Percentiles rank a stretch among this genome's conserved stretches.
Conservation (phyloP, 2,329 filamentous ascomycete species). For the Talaromyces funiculosus region DNA sequence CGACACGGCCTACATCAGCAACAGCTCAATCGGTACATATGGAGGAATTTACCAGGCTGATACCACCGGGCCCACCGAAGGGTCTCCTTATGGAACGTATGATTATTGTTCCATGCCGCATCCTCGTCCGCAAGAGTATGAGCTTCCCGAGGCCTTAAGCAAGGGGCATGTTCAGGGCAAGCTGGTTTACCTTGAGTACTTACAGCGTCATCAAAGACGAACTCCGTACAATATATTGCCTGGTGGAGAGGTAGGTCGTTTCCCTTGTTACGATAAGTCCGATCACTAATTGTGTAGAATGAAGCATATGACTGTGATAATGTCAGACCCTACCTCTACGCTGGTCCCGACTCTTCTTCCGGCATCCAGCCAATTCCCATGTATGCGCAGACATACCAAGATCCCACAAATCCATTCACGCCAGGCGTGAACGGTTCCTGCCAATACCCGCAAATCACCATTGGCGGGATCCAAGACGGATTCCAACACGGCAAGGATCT, state of each 20-base stretch:
- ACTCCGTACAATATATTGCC: slow-evolving; percentile 38
- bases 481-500: slow-evolving; percentile 35
- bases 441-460: slow-evolving; percentile 37
- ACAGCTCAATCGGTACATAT: slow-evolving; percentile 32
- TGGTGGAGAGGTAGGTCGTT: slow-evolving; percentile 29
- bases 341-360: slow-evolving; percentile 18
- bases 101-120: slow-evolving; percentile 39
- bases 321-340: slow-evolving; percentile 34
- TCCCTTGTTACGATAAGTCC: not conserved
- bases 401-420: slow-evolving; percentile 32
- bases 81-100: slow-evolving; percentile 27
- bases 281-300: slow-evolving; percentile 20
- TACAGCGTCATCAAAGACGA: slow-evolving; percentile 36
- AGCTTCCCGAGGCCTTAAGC: slow-evolving; percentile 24
- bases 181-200: slow-evolving; percentile 35
- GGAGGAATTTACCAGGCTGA: slow-evolving; percentile 33
- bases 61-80: slow-evolving; percentile 16
- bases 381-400: slow-evolving; percentile 34
- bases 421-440: slow-evolving; percentile 29
- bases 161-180: slow-evolving; percentile 24
- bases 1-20: slow-evolving; percentile 32
- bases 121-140: slow-evolving; percentile 29
- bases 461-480: slow-evolving; percentile 35
- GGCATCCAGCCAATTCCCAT: slow-evolving; percentile 24
- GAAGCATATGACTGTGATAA: slow-evolving; percentile 35